Evolutionary conservation across 371 early-diverging fungal species (phyloP).

Genomic region (Apophysomyces variabilis): DNA sequence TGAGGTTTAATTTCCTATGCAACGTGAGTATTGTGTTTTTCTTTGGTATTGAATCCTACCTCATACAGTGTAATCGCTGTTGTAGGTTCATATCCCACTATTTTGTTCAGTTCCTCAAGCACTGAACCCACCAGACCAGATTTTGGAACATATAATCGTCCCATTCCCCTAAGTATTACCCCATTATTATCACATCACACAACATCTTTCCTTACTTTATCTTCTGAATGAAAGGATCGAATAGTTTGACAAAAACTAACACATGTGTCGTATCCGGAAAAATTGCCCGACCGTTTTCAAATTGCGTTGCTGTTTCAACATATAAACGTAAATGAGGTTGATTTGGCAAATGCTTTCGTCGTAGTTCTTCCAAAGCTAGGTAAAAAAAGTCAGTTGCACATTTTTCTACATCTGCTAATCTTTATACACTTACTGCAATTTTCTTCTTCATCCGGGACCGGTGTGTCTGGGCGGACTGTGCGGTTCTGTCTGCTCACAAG

Average conservation of each 20-base stretch:
- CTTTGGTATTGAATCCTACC: constrained; percentile 26
- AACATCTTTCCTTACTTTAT: constrained; percentile 22
- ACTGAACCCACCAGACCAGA: constrained; percentile 65
- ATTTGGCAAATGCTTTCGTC: constrained; percentile 21
- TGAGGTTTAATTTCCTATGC: constrained; percentile 83
- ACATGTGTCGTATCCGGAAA: constrained; percentile 18
- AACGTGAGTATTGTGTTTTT: neutral
- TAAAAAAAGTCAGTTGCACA: constrained; percentile 15
- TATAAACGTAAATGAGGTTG: constrained; percentile 28
- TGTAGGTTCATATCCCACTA: constrained; percentile 57
- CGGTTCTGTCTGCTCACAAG: constrained; percentile 90
- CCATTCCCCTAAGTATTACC: constrained; percentile 26
- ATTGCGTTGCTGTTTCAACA: constrained; percentile 20
- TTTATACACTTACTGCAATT: neutral
- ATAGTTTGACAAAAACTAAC: constrained; percentile 33
- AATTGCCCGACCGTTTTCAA: constrained; percentile 20
- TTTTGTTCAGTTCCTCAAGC: constrained; percentile 54
- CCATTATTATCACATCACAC: neutral
- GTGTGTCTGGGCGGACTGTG: constrained; percentile 83
- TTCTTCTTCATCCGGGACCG: constrained; percentile 14
- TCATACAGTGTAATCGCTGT: constrained; percentile 74
- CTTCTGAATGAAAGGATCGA: constrained; percentile 24
- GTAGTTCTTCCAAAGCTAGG: constrained; percentile 29
- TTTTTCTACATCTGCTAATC: neutral
- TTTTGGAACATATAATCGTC: constrained; percentile 55